Evolutionary conservation across 2,329 filamentous ascomycete genomes (phyloP).

Genomic region (Plectosphaerella sp.): DNA sequence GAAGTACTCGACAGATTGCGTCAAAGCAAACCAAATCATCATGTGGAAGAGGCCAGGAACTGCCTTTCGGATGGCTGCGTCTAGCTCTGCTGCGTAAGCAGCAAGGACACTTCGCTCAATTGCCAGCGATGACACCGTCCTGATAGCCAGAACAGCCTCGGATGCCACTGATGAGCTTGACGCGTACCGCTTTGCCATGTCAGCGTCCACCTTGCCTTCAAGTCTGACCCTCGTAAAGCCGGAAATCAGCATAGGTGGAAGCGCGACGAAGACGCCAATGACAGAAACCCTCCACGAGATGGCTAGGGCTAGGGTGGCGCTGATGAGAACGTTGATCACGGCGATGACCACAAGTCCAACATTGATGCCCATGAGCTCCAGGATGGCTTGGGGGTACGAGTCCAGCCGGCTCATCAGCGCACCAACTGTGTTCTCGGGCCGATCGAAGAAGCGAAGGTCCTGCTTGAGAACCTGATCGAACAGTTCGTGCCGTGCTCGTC

Average conservation of each 20-base stretch:
- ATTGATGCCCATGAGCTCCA: slow-evolving; percentile 14
- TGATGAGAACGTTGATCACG: slow-evolving; percentile 12
- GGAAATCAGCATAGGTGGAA: slow-evolving; percentile 13
- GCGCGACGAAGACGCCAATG: slow-evolving; percentile 18
- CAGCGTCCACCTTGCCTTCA: slow-evolving; percentile 8
- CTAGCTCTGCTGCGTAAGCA: slow-evolving; percentile 25
- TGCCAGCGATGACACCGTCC: slow-evolving; percentile 11
- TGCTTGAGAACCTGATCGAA: slow-evolving; percentile 17
- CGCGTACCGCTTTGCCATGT: slow-evolving; percentile 8
- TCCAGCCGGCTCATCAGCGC: slow-evolving; percentile 17
- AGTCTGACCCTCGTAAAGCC: slow-evolving; percentile 11
- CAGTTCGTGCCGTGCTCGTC: neutral
- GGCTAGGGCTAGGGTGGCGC: slow-evolving; percentile 21
- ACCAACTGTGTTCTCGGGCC: slow-evolving; percentile 15
- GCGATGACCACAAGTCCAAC: slow-evolving; percentile 11
- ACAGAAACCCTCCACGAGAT: slow-evolving; percentile 37
- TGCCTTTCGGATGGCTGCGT: slow-evolving; percentile 7
- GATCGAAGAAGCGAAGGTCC: slow-evolving; percentile 19
- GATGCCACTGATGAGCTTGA: slow-evolving; percentile 12
- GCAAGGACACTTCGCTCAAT: slow-evolving; percentile 3
- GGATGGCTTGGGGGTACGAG: slow-evolving; percentile 12
- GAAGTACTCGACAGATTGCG: slow-evolving; percentile 24
- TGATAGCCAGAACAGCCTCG: slow-evolving; percentile 10
- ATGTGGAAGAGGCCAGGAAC: slow-evolving; percentile 12
- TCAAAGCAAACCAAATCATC: slow-evolving; percentile 19